phyloP scores from a whole-genome alignment of 75 land plant genomes.

The Cupressus sempervirens region DNA sequence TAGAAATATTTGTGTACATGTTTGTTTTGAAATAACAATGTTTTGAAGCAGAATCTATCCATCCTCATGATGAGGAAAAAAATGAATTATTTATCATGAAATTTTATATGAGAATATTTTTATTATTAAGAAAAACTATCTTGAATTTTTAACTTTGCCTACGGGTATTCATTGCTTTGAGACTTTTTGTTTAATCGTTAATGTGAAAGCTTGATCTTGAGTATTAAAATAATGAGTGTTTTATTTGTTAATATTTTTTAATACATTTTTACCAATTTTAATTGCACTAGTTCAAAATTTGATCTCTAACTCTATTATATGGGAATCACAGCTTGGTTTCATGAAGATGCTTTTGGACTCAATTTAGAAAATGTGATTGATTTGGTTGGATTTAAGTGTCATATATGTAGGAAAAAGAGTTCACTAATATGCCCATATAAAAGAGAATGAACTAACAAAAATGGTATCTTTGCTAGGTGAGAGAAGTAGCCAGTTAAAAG shows the following conservation, averaged over 20 bases:
- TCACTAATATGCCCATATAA: conserved; percentile 39
- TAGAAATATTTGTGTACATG: too few species aligned
- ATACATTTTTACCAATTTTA: not conserved
- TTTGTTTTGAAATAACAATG: too few species aligned
- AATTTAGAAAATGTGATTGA: conserved; percentile 17
- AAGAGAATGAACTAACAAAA: not conserved
- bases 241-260: not conserved
- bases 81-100: not conserved
- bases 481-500: conserved; percentile 1
- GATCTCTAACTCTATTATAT: conserved; percentile 4
- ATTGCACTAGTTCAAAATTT: not conserved
- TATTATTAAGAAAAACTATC: not conserved
- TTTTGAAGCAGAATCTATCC: too few species aligned
- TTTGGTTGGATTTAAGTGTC: conserved; percentile 52
- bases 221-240: not conserved
- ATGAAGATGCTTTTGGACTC: conserved; percentile 58
- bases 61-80: too few species aligned
- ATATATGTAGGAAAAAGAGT: conserved; percentile 38
- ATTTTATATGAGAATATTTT: not conserved
- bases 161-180: not conserved
- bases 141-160: not conserved
- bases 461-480: not conserved
- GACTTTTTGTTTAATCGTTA: not conserved
- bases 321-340: conserved; percentile 55
- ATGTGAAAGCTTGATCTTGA: not conserved